Evolutionary conservation across 176 grass and related monocot genomes (phyloP).

Genomic region (Leersia perrieri): DNA sequence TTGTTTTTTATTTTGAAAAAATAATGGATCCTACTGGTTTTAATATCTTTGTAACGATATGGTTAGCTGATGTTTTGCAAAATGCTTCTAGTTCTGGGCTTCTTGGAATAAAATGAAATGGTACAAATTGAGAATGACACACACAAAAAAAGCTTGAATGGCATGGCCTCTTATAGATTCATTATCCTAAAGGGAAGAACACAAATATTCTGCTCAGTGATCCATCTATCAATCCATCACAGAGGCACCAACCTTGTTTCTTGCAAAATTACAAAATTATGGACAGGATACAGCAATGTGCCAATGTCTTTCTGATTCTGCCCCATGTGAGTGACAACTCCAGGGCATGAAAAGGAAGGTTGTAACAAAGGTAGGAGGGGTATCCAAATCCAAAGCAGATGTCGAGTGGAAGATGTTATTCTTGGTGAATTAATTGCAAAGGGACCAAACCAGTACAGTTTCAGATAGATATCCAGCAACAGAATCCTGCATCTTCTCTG

Average conservation of each 20-base stretch:
- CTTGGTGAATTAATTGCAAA: conserved; percentile 21
- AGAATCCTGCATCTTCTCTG: conserved; percentile 19
- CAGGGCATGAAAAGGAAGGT: background rate
- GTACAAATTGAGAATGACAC: background rate
- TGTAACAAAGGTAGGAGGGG: conserved; percentile 32
- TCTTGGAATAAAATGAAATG: background rate
- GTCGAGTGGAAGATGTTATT: background rate
- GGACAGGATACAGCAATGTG: background rate
- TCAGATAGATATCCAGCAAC: conserved; percentile 32
- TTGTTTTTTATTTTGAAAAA: too few relatives aligned
- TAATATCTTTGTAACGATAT: background rate
- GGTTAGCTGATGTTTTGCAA: background rate
- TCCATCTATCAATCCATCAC: background rate
- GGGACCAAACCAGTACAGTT: conserved; percentile 29
- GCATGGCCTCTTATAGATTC: background rate
- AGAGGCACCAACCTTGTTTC: conserved; percentile 16
- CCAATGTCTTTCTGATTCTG: background rate
- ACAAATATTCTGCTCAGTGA: background rate
- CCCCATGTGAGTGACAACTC: background rate
- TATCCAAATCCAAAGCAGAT: conserved; percentile 41
- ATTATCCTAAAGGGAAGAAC: background rate
- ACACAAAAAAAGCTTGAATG: background rate
- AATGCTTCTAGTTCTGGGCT: background rate
- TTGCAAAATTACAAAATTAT: background rate
- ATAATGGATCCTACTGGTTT: background rate